Evolutionary conservation across 805 yeast genomes (phyloP), one percentile per base, ranked within the genome.

Genomic region (Debaryomyces castellii): DNA sequence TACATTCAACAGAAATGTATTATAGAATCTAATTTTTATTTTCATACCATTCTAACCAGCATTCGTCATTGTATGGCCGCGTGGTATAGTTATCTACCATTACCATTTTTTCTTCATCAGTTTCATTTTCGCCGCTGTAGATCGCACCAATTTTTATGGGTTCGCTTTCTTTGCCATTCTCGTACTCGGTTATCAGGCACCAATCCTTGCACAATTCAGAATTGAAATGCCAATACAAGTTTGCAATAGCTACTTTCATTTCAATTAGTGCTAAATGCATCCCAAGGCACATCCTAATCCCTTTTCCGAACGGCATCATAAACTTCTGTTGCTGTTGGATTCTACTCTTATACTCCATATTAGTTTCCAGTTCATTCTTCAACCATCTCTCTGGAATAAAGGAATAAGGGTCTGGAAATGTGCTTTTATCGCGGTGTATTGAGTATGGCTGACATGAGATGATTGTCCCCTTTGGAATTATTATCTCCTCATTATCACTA

Each of bases 211-310:
- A 67, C 7, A 78, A 57, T 11, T 51, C 47, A 20, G 80, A 71
- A 9, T 51, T 44, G 51, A 58, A 80, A 40, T 77, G 70, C 72
- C 78, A 75, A 55, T 82, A 78, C 14, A 85, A 59, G 47, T 74
- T 73, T 8, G 82, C 78, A 23, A 81, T 55, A 10, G 77, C 74
- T 36, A 82, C 54, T 57, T 83, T 85, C 71, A 85, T 82, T 57
- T 84, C 90, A 35, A 78, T 77, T 16, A 78, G 62, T 0, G 90
- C 90, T 34, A 85, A 59, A 57, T 85, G 74, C 81, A 81, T 76
- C 1, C 92, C 91, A 44, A 84, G 66, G 55, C 92, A 85, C 89
- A 84, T 83, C 51, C 89, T 66, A 17, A 82, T 71, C 2, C 91
- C 92, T 34, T 81, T 77, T 1, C 91, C 90, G 66, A 86, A 85